Conservation (phyloP, 2,329 filamentous ascomycete species). For the Leptographium flavum region DNA sequence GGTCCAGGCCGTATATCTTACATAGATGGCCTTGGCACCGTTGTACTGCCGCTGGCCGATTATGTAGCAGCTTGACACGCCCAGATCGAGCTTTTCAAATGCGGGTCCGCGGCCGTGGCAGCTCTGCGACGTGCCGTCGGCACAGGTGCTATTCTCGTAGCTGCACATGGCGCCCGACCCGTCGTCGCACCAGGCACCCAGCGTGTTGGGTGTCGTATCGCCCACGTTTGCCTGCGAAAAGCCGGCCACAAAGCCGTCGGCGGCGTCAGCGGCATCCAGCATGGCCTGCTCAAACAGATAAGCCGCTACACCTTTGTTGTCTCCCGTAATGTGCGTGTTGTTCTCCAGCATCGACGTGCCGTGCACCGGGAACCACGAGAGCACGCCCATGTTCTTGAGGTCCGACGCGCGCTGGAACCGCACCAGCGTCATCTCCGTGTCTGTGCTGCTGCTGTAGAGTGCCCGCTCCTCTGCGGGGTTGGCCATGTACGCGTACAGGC, state of each 20-base stretch:
- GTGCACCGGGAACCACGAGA: slow-evolving; percentile 89
- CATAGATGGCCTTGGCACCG: slow-evolving; percentile 34
- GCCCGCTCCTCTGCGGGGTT: slow-evolving; percentile 67
- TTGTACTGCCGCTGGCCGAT: slow-evolving; percentile 60
- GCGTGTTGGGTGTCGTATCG: slow-evolving; percentile 77
- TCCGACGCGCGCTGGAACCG: slow-evolving; percentile 64
- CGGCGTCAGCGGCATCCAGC: slow-evolving; percentile 35
- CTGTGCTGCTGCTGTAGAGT: slow-evolving; percentile 42
- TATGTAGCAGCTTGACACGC: slow-evolving; percentile 60
- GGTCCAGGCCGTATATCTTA: too few relatives aligned
- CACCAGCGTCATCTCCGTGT: slow-evolving; percentile 64
- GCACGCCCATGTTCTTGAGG: slow-evolving; percentile 59
- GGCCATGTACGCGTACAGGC: slow-evolving; percentile 72
- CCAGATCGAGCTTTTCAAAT: slow-evolving; percentile 54
- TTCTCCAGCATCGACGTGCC: slow-evolving; percentile 85
- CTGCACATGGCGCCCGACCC: slow-evolving; percentile 58
- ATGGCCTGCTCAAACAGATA: slow-evolving; percentile 67
- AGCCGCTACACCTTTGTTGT: slow-evolving; percentile 91
- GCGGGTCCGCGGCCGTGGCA: slow-evolving; percentile 64
- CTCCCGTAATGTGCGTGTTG: slow-evolving; percentile 82
- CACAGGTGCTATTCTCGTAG: slow-evolving; percentile 73
- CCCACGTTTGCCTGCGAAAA: slow-evolving; percentile 89
- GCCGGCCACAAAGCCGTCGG: slow-evolving; percentile 66
- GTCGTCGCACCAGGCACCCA: slow-evolving; percentile 83
- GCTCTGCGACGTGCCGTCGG: slow-evolving; percentile 50